These are phyloP conservation scores for Dentipellis fragilis DNA, from an alignment of 768 basidiomycete species.

Conservation along the genomic window DNA sequence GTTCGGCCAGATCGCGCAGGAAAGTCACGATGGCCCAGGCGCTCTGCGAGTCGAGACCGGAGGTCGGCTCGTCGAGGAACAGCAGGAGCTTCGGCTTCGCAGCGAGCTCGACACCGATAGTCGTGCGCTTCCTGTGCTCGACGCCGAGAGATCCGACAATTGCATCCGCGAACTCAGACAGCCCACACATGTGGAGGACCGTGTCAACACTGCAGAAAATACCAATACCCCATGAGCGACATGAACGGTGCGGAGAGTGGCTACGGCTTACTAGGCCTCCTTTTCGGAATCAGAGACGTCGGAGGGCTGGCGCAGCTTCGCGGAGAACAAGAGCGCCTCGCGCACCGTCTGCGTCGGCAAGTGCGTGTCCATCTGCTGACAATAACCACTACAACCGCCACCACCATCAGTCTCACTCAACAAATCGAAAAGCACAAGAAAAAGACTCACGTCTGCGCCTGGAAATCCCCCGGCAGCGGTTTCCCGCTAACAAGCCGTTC, in stretches of 20 bases:
- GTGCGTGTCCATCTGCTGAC: conserved; percentile 82
- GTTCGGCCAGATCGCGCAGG: conserved; percentile 63
- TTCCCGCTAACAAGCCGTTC: conserved; percentile 37
- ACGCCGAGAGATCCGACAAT: conserved; percentile 59
- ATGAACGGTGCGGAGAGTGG: not conserved
- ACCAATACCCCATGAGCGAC: not conserved
- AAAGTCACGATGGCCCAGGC: conserved; percentile 78
- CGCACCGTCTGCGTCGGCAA: conserved; percentile 69
- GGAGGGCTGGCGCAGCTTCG: conserved; percentile 65
- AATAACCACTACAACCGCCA: conserved; percentile 59
- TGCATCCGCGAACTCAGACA: conserved; percentile 56
- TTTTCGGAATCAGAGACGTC: conserved; percentile 63
- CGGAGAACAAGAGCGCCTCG: conserved; percentile 74
- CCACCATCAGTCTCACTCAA: not conserved
- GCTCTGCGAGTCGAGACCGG: conserved; percentile 78
- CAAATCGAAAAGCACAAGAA: conserved; percentile 22
- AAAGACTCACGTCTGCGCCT: conserved; percentile 39
- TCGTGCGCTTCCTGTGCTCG: conserved; percentile 72
- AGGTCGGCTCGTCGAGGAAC: conserved; percentile 87
- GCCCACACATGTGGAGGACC: conserved; percentile 51
- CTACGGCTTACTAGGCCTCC: conserved; percentile 53
- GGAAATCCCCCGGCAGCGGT: conserved; percentile 35
- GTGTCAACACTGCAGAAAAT: conserved; percentile 33
- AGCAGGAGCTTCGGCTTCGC: conserved; percentile 78
- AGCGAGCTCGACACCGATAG: conserved; percentile 81